Base-by-base conservation (phyloP, 2,329 filamentous ascomycete genomes). In the Akanthomyces lecanii region DNA sequence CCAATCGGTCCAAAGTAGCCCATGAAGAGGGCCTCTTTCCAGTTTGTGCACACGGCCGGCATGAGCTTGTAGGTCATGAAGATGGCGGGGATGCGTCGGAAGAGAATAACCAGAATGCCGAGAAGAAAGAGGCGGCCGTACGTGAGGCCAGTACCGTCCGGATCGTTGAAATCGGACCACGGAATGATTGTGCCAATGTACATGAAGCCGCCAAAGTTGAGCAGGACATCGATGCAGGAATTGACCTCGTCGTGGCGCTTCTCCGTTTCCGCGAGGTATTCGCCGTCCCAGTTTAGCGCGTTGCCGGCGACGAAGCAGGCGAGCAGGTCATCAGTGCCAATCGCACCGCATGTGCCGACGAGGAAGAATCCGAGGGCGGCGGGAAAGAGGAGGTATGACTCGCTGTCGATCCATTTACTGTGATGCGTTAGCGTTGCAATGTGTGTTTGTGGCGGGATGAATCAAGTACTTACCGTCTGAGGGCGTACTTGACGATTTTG, bases 1-100 rank as follows among this genome's bases (percentile, higher is more conserved):
- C 90, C 90, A 53, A 92, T 92, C 0, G 90, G 90, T 0, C 89
- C 90, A 67, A 93, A 92, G 64, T 86, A 85, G 0, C 84, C 84
- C 82, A 86, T 83, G 63, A 87, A 86, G 0, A 87, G 68, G 0
- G 83, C 84, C 64, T 87, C 84, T 66, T 81, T 82, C 76, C 79
- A 85, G 67, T 78, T 73, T n/a, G 77, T 77, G 62, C 81, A 78
- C 0, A 80, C 76, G 2, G 73, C 73, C 0, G 83, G 82, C 80
- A 86, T 84, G 7, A 83, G 72, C 66, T 81, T 83, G 71, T 86
- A 86, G 1, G 77, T 74, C 11, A 81, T 57, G 55, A 86, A 70
- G 11, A 86, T 79, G 2, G 83, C 78, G 0, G 84, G 84, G 33
- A 87, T 84, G 1, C 84, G 81, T 16, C 84, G 80, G 65, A 87